Base-by-base conservation (phyloP, 2,329 filamentous ascomycete species). In the Pseudohalonectria lignicola region DNA sequence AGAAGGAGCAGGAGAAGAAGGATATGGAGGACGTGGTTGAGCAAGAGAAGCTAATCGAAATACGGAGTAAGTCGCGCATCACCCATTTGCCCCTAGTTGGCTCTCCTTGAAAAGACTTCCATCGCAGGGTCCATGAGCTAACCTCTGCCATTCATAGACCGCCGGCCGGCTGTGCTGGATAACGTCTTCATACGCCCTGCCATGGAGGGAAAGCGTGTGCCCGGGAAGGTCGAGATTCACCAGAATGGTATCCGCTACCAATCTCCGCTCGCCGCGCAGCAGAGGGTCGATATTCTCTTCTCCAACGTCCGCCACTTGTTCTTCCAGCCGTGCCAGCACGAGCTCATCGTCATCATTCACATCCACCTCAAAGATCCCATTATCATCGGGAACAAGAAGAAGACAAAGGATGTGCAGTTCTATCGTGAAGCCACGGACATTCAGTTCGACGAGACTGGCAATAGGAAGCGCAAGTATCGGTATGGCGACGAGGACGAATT, bases 1-100 rank as follows among this genome's bases (percentile, higher is more conserved):
- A 94, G 61, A 84, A 86, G 50, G 92, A 98, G 60, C 88, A 95
- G 53, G 90, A 95, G 62, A 95, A 96, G 76, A 98, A 98, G 66
- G 90, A 98, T 50, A 83, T 98, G 83, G 92, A 98, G 57, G 92
- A 98, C 60, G 92, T 98, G 17, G 88, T 98, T 5, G 92, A 96
- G 61, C 92, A 98, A 60, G 92, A 98, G 57, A 98, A 98, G 66
- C 76, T 98, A 37, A 70, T 93, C 48, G 88, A 95, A 55, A 88
- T 96, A 49, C 75, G 92, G 68, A 94, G 84, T 86, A 67, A 66
- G 79, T 66, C 13, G n/a, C n/a, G n/a, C n/a, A n/a, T n/a, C n/a
- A n/a, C n/a, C n/a, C n/a, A n/a, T n/a, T n/a, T n/a, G n/a, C n/a
- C n/a, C n/a, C n/a, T n/a, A n/a, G n/a, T n/a, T n/a, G n/a, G n/a